Percentiles rank a stretch among this genome's conserved stretches.
Conservation (phyloP, 1,139 yeast species). For the Magnusiomyces suaveolens region DNA sequence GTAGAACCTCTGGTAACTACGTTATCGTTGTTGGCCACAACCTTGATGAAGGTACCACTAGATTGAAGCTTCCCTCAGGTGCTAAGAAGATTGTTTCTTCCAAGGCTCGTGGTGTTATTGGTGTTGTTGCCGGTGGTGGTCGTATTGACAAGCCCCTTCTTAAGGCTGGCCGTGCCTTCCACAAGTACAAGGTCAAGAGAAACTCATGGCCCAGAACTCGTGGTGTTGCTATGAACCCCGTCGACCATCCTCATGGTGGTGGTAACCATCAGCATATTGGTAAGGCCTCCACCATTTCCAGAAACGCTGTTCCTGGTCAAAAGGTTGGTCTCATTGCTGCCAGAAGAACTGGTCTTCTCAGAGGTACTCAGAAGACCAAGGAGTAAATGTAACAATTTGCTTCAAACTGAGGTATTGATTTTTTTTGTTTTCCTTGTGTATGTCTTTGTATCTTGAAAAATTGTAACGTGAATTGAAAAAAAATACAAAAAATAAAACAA, state of each 20-base stretch:
- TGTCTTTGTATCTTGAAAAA: background rate
- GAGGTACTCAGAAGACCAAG: conserved; percentile 99
- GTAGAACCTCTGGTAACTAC: conserved; percentile 99
- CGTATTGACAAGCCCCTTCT: conserved; percentile 98
- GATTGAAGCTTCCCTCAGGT: conserved; percentile 98
- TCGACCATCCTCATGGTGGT: conserved; percentile 99
- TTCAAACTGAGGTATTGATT: background rate
- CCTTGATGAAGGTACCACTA: conserved; percentile 97
- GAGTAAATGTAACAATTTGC: conserved; percentile 37
- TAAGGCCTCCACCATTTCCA: conserved; percentile 98
- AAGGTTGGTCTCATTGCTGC: conserved; percentile 99
- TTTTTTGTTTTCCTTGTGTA: background rate
- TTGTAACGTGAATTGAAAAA: background rate
- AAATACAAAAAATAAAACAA: background rate
- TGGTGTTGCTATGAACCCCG: conserved; percentile 99
- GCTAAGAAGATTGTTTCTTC: conserved; percentile 94
- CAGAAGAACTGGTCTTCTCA: conserved; percentile 99
- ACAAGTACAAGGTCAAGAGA: conserved; percentile 97
- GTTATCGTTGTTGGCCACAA: conserved; percentile 98
- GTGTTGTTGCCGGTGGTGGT: conserved; percentile 99
- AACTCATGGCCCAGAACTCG: conserved; percentile 99
- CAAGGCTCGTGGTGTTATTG: conserved; percentile 97
- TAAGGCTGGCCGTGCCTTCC: conserved; percentile 99
- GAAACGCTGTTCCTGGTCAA: conserved; percentile 99
- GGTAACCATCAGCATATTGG: conserved; percentile 99